Percentiles rank a stretch among this genome's conserved stretches.
phyloP scores from a whole-genome alignment of 1,284 basidiomycete genomes.

The Pholiota adiposa region DNA sequence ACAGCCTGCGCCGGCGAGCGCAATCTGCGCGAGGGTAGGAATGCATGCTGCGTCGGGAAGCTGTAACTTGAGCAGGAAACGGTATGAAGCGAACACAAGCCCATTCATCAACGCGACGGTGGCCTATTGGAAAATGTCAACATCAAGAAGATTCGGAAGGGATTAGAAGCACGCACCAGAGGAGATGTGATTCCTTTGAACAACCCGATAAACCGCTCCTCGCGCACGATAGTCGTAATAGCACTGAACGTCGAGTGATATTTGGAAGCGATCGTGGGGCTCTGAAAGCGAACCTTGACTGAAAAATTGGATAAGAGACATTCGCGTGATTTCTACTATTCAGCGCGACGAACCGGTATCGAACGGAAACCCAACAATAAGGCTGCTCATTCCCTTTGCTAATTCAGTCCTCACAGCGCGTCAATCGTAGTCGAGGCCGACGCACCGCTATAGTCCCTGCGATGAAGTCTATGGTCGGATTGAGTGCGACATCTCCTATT shows the following conservation, averaged over 20 bases:
- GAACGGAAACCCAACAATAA: slow-evolving; percentile 73
- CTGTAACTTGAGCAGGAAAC: slow-evolving; percentile 69
- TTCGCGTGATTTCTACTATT: neutral
- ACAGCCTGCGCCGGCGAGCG: slow-evolving; percentile 76
- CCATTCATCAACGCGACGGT: slow-evolving; percentile 77
- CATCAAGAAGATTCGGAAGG: neutral
- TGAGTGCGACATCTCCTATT: slow-evolving; percentile 32
- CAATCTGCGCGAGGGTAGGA: slow-evolving; percentile 71
- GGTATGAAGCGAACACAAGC: slow-evolving; percentile 75
- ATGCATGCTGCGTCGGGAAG: slow-evolving; percentile 44
- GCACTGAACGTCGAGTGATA: slow-evolving; percentile 68
- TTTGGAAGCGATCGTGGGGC: slow-evolving; percentile 53
- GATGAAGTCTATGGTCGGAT: slow-evolving; percentile 66
- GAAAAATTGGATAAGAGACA: neutral
- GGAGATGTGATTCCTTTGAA: slow-evolving; percentile 78
- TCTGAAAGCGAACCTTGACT: slow-evolving; percentile 82
- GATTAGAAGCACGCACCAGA: slow-evolving; percentile 48
- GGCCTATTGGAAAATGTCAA: slow-evolving; percentile 43
- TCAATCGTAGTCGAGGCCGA: neutral
- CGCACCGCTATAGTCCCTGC: slow-evolving; percentile 73
- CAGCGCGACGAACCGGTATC: slow-evolving; percentile 64
- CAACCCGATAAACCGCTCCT: slow-evolving; percentile 68
- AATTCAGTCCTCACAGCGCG: neutral
- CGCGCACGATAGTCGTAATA: slow-evolving; percentile 63
- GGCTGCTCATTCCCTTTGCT: slow-evolving; percentile 58